Percentiles rank a stretch among this genome's conserved stretches.
Conservation (phyloP, 2,329 filamentous ascomycete species). For the Sporothrix curviconia region DNA sequence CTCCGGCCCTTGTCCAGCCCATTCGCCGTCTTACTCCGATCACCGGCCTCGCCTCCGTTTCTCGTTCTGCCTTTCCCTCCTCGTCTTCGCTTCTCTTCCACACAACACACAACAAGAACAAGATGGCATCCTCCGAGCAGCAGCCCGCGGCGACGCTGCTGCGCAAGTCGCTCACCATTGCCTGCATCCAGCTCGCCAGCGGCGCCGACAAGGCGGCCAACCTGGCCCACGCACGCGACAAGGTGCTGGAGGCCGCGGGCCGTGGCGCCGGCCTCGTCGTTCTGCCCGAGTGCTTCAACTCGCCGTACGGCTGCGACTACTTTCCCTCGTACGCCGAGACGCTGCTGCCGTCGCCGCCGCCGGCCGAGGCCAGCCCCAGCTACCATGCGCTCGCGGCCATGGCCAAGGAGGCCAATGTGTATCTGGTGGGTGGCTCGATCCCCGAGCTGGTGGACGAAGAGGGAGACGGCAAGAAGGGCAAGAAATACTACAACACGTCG, state of each 20-base stretch:
- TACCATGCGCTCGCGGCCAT: constrained; percentile 78
- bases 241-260: constrained; percentile 73
- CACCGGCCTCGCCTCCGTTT: not conserved
- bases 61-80: not conserved
- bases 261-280: constrained; percentile 80
- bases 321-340: constrained; percentile 91
- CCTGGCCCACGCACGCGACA: constrained; percentile 69
- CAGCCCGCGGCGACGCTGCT: constrained; percentile 43
- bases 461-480: constrained; percentile 26
- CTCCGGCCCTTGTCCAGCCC: too few species aligned
- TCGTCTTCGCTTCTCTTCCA: not conserved
- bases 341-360: constrained; percentile 69
- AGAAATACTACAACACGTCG: constrained; percentile 79
- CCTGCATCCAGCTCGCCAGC: constrained; percentile 73
- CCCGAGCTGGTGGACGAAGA: constrained; percentile 61
- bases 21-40: too few species aligned
- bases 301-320: constrained; percentile 83
- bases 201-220: constrained; percentile 80
- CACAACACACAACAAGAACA: not conserved
- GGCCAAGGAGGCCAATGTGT: constrained; percentile 70
- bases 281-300: constrained; percentile 98
- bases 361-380: constrained; percentile 64
- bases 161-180: constrained; percentile 70
- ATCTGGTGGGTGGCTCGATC: constrained; percentile 86
- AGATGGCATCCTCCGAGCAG: not conserved